Evolutionary conservation across 768 basidiomycete genomes (phyloP).

Genomic region (Cystoderma amianthinum): DNA sequence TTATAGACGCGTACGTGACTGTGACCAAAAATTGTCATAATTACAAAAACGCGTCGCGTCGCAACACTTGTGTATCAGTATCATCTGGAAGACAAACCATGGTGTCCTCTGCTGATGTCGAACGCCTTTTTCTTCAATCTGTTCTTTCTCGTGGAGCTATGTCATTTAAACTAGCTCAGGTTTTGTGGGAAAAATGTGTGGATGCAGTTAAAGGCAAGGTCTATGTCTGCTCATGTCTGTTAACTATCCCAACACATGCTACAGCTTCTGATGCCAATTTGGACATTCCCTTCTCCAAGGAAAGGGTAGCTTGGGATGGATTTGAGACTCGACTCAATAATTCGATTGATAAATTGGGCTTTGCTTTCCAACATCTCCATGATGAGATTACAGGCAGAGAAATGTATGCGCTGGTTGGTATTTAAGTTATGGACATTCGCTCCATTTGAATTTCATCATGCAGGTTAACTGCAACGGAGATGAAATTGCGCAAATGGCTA

Average conservation of each 20-base stretch:
- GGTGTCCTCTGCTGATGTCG: constrained; percentile 51
- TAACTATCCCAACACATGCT: constrained; percentile 5
- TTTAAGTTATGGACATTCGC: too few relatives aligned
- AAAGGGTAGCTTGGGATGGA: constrained; percentile 44
- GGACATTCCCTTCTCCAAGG: constrained; percentile 32
- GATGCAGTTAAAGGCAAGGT: constrained; percentile 58
- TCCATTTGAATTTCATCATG: constrained; percentile 3
- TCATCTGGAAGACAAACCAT: too few relatives aligned
- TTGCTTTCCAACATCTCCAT: constrained; percentile 58
- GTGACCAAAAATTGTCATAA: too few relatives aligned
- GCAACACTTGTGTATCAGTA: too few relatives aligned
- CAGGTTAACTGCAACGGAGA: constrained; percentile 81
- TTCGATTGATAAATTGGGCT: constrained; percentile 59
- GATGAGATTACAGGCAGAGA: constrained; percentile 62
- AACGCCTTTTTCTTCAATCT: constrained; percentile 74
- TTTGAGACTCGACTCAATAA: constrained; percentile 58
- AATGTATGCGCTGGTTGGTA: constrained; percentile 68
- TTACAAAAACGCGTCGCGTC: too few relatives aligned
- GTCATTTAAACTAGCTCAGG: constrained; percentile 55
- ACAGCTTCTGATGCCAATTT: constrained; percentile 49
- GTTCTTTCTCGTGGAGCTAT: constrained; percentile 66
- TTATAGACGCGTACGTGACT: too few relatives aligned
- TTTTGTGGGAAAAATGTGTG: constrained; percentile 62
- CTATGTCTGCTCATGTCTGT: constrained; percentile 2
- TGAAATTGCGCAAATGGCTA: constrained; percentile 77